Conservation (phyloP, 805 yeast species). For the Priceomyces carsonii region DNA sequence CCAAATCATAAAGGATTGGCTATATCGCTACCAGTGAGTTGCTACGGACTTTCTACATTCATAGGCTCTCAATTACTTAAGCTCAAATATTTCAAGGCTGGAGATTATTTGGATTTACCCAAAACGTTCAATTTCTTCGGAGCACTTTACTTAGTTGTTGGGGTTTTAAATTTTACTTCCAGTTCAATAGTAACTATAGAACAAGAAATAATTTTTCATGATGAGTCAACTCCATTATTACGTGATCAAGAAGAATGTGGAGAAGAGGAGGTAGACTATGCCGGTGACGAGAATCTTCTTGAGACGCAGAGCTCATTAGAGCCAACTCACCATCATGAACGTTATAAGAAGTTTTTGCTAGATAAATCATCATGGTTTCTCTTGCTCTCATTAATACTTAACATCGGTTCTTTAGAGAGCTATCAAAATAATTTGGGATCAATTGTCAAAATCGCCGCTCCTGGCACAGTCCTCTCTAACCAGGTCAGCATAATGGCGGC, state of each 20-base stretch:
- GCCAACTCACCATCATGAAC: conserved; percentile 36
- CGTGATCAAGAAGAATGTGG: conserved; percentile 4
- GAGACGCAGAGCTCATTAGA: conserved; percentile 34
- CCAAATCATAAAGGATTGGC: conserved; percentile 77
- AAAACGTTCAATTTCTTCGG: conserved; percentile 56
- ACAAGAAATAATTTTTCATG: conserved; percentile 43
- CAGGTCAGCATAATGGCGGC: conserved; percentile 65
- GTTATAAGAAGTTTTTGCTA: conserved; percentile 39
- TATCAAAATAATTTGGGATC: conserved; percentile 83
- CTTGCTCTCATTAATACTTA: conserved; percentile 61
- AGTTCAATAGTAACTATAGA: conserved; percentile 65
- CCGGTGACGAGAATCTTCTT: conserved; percentile 20
- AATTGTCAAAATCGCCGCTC: conserved; percentile 39
- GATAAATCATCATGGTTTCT: conserved; percentile 66
- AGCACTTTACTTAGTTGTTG: conserved; percentile 53
- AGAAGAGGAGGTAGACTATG: conserved; percentile 13
- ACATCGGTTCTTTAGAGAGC: conserved; percentile 84
- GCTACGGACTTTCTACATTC: conserved; percentile 81
- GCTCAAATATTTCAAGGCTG: conserved; percentile 33
- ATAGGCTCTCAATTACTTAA: conserved; percentile 66
- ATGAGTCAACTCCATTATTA: conserved; percentile 35
- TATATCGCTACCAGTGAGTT: conserved; percentile 84
- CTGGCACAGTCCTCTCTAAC: conserved; percentile 28
- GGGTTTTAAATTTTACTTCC: conserved; percentile 61
- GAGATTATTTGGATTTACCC: conserved; percentile 43